Base-by-base conservation (phyloP, 805 yeast genomes). In the Suhomyces sp. region DNA sequence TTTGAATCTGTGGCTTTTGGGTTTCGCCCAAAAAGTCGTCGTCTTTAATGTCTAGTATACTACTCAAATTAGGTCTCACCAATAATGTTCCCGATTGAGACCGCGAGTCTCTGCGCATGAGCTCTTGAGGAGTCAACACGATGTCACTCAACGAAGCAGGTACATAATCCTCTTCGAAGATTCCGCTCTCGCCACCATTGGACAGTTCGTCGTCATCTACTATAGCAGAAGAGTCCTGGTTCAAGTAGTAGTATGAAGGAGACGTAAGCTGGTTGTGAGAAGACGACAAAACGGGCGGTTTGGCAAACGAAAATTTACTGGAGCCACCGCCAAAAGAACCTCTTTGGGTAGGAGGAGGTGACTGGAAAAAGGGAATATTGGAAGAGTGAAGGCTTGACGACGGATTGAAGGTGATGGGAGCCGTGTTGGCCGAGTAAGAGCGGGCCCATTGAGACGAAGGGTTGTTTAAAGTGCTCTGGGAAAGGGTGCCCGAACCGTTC, bases 141-240 rank as follows among this genome's bases (percentile, higher is more conserved):
- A 90, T 72, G 57, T 89, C 96, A n/a, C 85, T 81, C 37, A 91
- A 70, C 25, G 92, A 82, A 5, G 86, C 83, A 1, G 97, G 97
- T 3, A 91, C 87, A 59, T 83, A 87, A 62, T 88, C 96, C 57
- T 88, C 92, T 45, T 81, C 88, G 62, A 71, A 80, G 6, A 77
- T 55, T 8, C 52, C 60, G 20, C 41, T 46, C 13, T 53, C 61
- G 13, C 48, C 46, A 5, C 65, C 76, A 1, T 57, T 57, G 24
- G 48, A 33, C 12, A 44, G 47, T 19, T 58, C 63, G 33, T 64
- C 78, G 44, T 77, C 81, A 44, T 75, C 80, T n/a, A 50, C 60
- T 19, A 64, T 53, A 3, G 72, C 67, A 12, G 64, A 62, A 21
- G 57, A 59, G 39, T 47, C 44, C 25, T 44, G 47, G 21, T 15